Percentiles rank a stretch among this genome's conserved stretches.
Conservation (phyloP, 129 eudicot species). For the Ambrosia trifida region DNA sequence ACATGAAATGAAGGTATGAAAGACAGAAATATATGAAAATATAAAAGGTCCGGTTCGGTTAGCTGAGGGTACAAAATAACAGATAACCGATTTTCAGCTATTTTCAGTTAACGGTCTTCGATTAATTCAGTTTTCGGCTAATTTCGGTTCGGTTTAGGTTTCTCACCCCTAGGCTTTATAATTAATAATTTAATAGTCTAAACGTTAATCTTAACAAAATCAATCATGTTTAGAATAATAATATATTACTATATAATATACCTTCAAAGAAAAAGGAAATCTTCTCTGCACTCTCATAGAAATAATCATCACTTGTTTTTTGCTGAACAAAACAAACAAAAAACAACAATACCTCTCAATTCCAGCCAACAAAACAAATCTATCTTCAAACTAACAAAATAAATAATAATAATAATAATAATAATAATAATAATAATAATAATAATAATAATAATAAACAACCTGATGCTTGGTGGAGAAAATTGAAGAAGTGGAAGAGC, state of each 20-base stretch:
- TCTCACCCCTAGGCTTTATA: too few relatives aligned
- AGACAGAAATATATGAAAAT: too few relatives aligned
- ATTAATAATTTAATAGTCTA: not conserved
- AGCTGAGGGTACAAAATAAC: too few relatives aligned
- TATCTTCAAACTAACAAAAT: not conserved
- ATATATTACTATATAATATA: conserved; percentile 24
- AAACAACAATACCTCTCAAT: not conserved
- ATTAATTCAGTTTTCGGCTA: too few relatives aligned
- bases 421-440: not conserved
- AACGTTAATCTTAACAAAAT: not conserved
- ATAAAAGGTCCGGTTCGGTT: too few relatives aligned
- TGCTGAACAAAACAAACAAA: conserved; percentile 43
- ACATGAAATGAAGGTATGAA: too few relatives aligned
- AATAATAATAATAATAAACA: conserved; percentile 10
- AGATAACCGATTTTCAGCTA: too few relatives aligned
- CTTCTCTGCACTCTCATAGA: conserved; percentile 94
- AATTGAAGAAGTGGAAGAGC: conserved; percentile 58
- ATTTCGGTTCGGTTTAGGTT: too few relatives aligned
- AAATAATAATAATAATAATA: not conserved
- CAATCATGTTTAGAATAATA: not conserved
- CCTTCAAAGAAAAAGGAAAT: conserved; percentile 98
- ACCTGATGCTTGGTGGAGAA: conserved; percentile 96
- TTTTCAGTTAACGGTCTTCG: too few relatives aligned
- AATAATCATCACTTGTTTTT: conserved; percentile 71
- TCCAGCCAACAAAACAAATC: not conserved